Percentiles rank a stretch among this genome's conserved stretches.
Conservation (phyloP, 352 stramenopile species). For the Achlya hypogyna region DNA sequence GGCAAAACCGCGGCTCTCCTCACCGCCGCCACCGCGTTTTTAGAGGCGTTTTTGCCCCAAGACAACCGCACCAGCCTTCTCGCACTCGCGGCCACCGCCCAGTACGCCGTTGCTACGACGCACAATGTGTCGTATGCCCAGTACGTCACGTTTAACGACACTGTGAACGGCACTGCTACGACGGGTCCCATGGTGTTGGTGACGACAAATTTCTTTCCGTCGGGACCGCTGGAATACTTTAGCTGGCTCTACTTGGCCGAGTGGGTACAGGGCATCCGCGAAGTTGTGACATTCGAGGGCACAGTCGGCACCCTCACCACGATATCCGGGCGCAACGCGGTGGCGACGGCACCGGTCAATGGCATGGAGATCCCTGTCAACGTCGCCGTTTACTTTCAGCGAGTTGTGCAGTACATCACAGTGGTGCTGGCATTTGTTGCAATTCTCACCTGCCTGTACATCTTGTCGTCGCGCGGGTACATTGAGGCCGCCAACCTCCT, state of each 20-base stretch:
- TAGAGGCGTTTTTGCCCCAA: not conserved
- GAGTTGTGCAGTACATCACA: not conserved
- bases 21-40: not conserved
- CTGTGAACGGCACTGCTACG: not conserved
- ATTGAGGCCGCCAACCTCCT: not conserved
- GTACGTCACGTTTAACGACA: not conserved
- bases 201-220: not conserved
- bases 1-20: not conserved
- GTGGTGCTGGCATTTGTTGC: not conserved
- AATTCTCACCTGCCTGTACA: not conserved
- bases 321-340: not conserved
- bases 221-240: not conserved
- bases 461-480: not conserved
- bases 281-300: not conserved
- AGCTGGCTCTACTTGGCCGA: not conserved
- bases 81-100: not conserved
- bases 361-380: constrained; percentile 2
- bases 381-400: not conserved
- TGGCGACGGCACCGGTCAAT: not conserved
- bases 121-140: not conserved
- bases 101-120: not conserved
- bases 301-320: not conserved
- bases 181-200: too few species aligned
- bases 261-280: constrained; percentile 1
- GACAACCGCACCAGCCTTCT: not conserved